Percentiles rank a stretch among this genome's conserved stretches.
phyloP scores from a whole-genome alignment of 441 rosid genomes.

The Flueggea neowawraea region DNA sequence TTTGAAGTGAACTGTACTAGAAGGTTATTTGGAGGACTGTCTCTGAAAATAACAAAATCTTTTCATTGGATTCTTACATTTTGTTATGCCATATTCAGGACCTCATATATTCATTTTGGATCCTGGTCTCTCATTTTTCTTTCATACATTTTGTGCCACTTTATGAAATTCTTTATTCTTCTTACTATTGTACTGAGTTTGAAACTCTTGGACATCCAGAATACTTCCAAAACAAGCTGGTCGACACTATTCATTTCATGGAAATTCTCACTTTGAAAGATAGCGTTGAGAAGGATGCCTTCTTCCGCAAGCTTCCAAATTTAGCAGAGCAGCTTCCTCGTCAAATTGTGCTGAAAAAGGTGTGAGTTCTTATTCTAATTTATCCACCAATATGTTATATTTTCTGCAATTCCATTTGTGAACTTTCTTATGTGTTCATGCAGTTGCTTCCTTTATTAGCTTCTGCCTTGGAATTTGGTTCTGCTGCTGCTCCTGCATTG shows the following conservation, averaged over 20 bases:
- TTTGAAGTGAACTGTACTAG: no score
- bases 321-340: conserved; percentile 99
- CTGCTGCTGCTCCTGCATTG: conserved; percentile 97
- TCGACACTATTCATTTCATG: conserved; percentile 99
- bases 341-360: conserved; percentile 95
- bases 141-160: no score
- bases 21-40: no score
- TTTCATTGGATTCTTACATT: no score
- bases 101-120: no score
- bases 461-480: conserved; percentile 98
- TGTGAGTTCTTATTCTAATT: conserved; percentile 24
- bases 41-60: no score
- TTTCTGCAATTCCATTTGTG: conserved; percentile 19
- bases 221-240: conserved; percentile 99
- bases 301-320: conserved; percentile 98
- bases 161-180: no score
- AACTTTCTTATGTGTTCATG: conserved; percentile 34
- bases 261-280: conserved; percentile 96
- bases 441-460: conserved; percentile 99
- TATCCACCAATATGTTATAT: conserved; percentile 5
- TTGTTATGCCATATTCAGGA: no score
- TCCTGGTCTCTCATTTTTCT: no score
- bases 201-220: conserved; percentile 35
- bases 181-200: no score
- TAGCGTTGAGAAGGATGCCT: conserved; percentile 94